Base-by-base conservation (phyloP, 2,329 filamentous ascomycete species). In the Colletotrichum echinochloae region DNA sequence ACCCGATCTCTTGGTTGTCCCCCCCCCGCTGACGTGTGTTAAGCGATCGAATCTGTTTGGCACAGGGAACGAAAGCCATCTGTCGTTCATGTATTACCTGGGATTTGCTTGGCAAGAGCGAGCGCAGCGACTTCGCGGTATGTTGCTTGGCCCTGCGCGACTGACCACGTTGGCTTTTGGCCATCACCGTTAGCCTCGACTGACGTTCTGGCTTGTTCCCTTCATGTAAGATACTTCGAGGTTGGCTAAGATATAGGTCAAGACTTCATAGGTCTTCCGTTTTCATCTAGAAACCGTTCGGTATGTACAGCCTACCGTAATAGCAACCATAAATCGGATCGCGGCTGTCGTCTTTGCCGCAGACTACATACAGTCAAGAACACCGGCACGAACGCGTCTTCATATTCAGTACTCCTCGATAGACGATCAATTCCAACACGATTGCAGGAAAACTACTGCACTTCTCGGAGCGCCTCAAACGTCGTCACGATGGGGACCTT, bases 391-490 rank as follows among this genome's bases (percentile, higher is more conserved):
- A 14, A n/a, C n/a, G 37, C 12, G 44, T 3, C n/a, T n/a, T 9
- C 33, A 28, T 16, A 7, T 9, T n/a, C 30, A 14, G 16, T n/a
- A n/a, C 5, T 37, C 2, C 5, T 33, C 26, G 1, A 3, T 11
- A n/a, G 30, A 28, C 20, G 1, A 28, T 9, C 2, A 49, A 35
- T 11, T 28, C 23, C 14, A 18, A 37, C 1, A 2, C 4, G 7
- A 46, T 60, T 60, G n/a, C 11, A 20, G 3, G 4, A 37, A 28
- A 16, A 7, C 59, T 67, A 71, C 30, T 23, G 64, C 6, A 54
- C 57, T 20, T 61, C 68, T 35, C n/a, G 23, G 5, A 52, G 51
- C 5, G 57, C 39, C 33, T 67, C 68, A 20, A 71, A n/a, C n/a
- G 46, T 48, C 6, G 51, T 59, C 35, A 67, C 65, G 9, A 68